These are phyloP conservation scores for Albugo laibachii DNA, from an alignment of 352 stramenopile species.

Conservation along the genomic window DNA sequence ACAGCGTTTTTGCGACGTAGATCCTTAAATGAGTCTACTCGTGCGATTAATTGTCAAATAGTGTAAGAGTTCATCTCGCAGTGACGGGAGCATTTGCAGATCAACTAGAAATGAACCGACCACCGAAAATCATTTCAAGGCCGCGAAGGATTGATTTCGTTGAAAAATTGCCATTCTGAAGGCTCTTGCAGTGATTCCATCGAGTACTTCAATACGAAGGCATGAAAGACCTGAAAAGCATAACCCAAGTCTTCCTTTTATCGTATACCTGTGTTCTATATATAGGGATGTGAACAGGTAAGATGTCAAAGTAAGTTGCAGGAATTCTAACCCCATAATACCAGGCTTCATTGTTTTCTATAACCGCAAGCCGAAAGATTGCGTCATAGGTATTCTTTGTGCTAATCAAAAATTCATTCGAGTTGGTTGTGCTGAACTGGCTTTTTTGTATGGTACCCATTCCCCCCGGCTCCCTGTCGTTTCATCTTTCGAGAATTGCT, in stretches of 20 bases:
- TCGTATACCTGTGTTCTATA: no score
- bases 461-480: neutral
- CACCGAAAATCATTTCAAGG: slow-evolving; percentile 59
- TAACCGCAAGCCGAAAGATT: slow-evolving; percentile 29
- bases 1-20: no score
- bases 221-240: no score
- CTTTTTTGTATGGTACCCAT: slow-evolving; percentile 29
- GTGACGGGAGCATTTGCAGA: no score
- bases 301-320: slow-evolving; percentile 15
- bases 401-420: slow-evolving; percentile 39
- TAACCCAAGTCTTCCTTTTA: no score
- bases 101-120: no score
- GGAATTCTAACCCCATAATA: slow-evolving; percentile 23
- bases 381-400: slow-evolving; percentile 17
- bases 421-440: slow-evolving; percentile 15
- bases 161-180: slow-evolving; percentile 44
- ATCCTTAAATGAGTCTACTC: no score
- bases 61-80: no score
- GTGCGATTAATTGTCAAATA: no score
- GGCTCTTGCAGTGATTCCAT: slow-evolving; percentile 43
- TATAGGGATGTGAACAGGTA: no score
- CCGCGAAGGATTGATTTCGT: slow-evolving; percentile 45
- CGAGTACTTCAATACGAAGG: slow-evolving; percentile 23
- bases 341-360: slow-evolving; percentile 31
- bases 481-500: slow-evolving; percentile 8